phyloP scores from a whole-genome alignment of 2,329 filamentous ascomycete species.

The Pseudogymnoascus sp. region DNA sequence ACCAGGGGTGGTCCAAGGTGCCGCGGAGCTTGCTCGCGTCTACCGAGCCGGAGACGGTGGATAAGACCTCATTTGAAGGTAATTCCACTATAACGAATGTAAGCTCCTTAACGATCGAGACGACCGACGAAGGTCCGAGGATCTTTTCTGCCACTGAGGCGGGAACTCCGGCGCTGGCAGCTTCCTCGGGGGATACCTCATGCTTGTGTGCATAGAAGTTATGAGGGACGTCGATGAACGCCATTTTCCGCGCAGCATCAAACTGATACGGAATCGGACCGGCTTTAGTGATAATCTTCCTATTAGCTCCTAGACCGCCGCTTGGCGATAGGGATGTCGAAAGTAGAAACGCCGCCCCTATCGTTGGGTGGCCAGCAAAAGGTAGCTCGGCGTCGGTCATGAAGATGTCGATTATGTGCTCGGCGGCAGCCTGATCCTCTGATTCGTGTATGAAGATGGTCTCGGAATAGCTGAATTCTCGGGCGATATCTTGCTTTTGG shows the following conservation, averaged over 20 bases:
- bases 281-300: conserved; percentile 44
- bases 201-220: conserved; percentile 51
- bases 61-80: conserved; percentile 43
- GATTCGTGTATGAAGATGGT: conserved; percentile 50
- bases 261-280: conserved; percentile 43
- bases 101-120: conserved; percentile 66
- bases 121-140: conserved; percentile 35
- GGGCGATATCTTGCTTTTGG: conserved; percentile 49
- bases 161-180: conserved; percentile 23
- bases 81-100: conserved; percentile 60
- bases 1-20: conserved; percentile 25
- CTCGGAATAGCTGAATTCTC: conserved; percentile 56
- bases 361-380: conserved; percentile 54
- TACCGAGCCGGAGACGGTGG: conserved; percentile 31
- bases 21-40: conserved; percentile 29
- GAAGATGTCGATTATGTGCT: conserved; percentile 50
- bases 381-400: conserved; percentile 44
- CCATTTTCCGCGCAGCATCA: conserved; percentile 35
- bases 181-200: conserved; percentile 27
- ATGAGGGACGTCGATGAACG: conserved; percentile 58
- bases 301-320: conserved; percentile 17
- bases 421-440: conserved; percentile 27
- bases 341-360: conserved; percentile 47
- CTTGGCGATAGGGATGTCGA: conserved; percentile 24
- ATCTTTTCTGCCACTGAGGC: conserved; percentile 28